Evolutionary conservation across 2,329 filamentous ascomycete genomes (phyloP).

Genomic region (Albophoma yamanashiensis): DNA sequence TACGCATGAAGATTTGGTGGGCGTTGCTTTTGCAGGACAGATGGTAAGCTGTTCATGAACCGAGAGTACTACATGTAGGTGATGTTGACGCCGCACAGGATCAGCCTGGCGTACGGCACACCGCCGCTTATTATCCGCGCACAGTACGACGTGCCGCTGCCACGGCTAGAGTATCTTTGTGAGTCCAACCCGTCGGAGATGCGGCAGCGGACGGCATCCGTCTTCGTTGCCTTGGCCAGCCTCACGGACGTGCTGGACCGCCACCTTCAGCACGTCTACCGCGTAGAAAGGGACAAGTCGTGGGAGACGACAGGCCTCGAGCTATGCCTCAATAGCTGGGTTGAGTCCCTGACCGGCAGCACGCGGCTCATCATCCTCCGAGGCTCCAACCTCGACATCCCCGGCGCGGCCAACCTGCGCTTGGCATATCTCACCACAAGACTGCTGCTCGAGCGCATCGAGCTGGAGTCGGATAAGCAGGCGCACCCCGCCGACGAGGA

Average conservation of each 20-base stretch:
- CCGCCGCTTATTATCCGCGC: constrained; percentile 33
- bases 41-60: too few relatives aligned
- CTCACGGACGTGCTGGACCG: constrained; percentile 28
- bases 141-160: constrained; percentile 37
- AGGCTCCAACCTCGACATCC: constrained; percentile 26
- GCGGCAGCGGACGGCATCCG: constrained; percentile 15
- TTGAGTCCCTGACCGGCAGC: constrained; percentile 26
- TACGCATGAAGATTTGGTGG: constrained; percentile 47
- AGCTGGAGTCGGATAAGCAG: constrained; percentile 29
- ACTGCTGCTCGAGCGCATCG: constrained; percentile 34
- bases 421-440: constrained; percentile 37
- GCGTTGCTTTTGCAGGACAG: constrained; percentile 41
- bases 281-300: constrained; percentile 17
- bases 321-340: constrained; percentile 29
- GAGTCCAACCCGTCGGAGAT: constrained; percentile 6
- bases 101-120: constrained; percentile 41
- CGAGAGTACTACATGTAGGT: too few relatives aligned
- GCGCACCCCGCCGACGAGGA: constrained; percentile 9
- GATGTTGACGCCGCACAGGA: constrained; percentile 20
- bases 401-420: constrained; percentile 39
- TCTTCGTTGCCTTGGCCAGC: constrained; percentile 33
- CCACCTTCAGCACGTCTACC: constrained; percentile 22
- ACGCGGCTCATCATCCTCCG: constrained; percentile 29
- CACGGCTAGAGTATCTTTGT: constrained; percentile 23
- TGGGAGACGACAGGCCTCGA: constrained; percentile 22